Evolutionary conservation across 768 basidiomycete genomes (phyloP).

Genomic region (Boletus tomentosulus): DNA sequence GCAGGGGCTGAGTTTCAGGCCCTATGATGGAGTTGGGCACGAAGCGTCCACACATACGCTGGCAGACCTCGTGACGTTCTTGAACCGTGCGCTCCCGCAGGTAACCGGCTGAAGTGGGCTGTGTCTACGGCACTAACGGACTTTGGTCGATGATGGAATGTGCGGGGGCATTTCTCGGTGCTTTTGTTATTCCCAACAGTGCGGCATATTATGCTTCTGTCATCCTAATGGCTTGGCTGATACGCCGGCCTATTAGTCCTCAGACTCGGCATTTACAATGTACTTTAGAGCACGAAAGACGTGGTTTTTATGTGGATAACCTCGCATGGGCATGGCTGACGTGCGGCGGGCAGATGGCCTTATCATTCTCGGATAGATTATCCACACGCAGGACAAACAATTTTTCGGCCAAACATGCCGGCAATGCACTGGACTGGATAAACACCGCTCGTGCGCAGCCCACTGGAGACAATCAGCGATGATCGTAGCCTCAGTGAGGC

Average conservation of each 20-base stretch:
- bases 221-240: background rate
- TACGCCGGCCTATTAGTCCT: background rate
- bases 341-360: too few relatives aligned
- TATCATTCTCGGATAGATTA: background rate
- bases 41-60: background rate
- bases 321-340: too few relatives aligned
- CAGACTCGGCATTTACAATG: background rate
- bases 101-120: background rate
- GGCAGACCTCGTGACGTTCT: background rate
- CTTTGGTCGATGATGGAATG: too few relatives aligned
- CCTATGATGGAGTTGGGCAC: background rate
- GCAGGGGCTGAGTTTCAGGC: background rate
- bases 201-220: background rate
- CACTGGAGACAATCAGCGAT: background rate
- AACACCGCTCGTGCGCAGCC: background rate
- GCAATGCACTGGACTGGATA: background rate
- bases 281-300: background rate
- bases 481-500: background rate
- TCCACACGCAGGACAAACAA: too few relatives aligned
- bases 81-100: background rate
- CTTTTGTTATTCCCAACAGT: background rate
- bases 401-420: background rate
- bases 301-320: background rate
- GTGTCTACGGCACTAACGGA: too few relatives aligned
- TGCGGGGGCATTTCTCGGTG: background rate